Conservation (phyloP, 78 protist genomes). For the Dictyostelium brefeldianum region DNA sequence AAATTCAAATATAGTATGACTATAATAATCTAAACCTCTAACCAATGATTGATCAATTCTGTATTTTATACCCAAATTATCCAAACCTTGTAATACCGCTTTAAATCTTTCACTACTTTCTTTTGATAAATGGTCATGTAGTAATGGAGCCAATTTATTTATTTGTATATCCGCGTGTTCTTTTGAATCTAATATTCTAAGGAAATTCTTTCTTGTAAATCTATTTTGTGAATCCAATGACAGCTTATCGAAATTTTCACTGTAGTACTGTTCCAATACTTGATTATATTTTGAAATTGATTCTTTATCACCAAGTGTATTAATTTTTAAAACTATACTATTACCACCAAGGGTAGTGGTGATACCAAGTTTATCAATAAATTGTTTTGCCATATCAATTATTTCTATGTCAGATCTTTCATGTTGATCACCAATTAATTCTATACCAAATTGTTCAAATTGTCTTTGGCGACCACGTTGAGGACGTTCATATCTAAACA, state of each 20-base stretch:
- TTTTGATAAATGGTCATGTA: background rate
- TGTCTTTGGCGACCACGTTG: slow-evolving; percentile 84
- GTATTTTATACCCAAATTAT: slow-evolving; percentile 11
- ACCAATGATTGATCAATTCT: slow-evolving; percentile 43
- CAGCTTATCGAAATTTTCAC: background rate
- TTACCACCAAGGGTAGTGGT: too few relatives aligned
- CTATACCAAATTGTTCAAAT: slow-evolving; percentile 74
- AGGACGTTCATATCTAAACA: slow-evolving; percentile 88
- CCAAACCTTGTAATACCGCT: background rate
- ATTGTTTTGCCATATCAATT: slow-evolving; percentile 22
- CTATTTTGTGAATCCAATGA: slow-evolving; percentile 44
- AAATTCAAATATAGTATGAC: slow-evolving; percentile 85
- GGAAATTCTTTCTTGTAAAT: slow-evolving; percentile 23
- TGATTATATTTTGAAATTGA: slow-evolving; percentile 5
- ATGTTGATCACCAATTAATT: slow-evolving; percentile 55
- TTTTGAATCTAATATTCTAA: slow-evolving; percentile 86
- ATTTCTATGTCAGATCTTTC: slow-evolving; percentile 69
- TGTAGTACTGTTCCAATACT: background rate
- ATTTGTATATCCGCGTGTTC: slow-evolving; percentile 30
- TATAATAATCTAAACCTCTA: slow-evolving; percentile 88
- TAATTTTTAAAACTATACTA: slow-evolving; percentile 19
- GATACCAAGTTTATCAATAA: slow-evolving; percentile 45
- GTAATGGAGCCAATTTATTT: slow-evolving; percentile 48
- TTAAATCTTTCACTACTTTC: slow-evolving; percentile 44
- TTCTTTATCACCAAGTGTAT: slow-evolving; percentile 45